Percentiles rank a stretch among this genome's conserved stretches.
Conservation (phyloP, 306 rosid species). For the Malus fusca region DNA sequence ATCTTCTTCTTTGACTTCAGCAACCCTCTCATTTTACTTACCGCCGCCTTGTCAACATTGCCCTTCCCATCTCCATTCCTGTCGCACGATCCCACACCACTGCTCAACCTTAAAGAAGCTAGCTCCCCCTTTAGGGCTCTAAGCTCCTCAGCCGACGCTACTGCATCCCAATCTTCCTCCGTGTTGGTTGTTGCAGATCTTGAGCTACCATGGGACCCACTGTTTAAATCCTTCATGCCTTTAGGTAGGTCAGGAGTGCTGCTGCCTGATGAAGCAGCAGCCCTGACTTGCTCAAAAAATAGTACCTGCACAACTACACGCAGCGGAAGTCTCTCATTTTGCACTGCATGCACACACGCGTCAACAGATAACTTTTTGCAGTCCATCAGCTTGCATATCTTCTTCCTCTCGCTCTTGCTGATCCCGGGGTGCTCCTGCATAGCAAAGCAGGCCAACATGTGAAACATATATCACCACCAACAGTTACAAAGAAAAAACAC, state of each 20-base stretch:
- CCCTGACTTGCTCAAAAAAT: conserved; percentile 85
- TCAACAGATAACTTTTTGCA: conserved; percentile 81
- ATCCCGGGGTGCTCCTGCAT: conserved; percentile 80
- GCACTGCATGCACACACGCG: conserved; percentile 89
- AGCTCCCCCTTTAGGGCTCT: conserved; percentile 79
- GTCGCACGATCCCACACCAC: conserved; percentile 35
- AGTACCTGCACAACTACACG: conserved; percentile 93
- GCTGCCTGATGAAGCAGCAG: conserved; percentile 68
- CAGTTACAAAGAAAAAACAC: not conserved
- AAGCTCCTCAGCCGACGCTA: conserved; percentile 75
- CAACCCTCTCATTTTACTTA: conserved; percentile 70
- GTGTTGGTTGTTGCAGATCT: conserved; percentile 78
- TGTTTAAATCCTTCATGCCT: conserved; percentile 60
- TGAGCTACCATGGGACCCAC: conserved; percentile 73
- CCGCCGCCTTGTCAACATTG: conserved; percentile 58
- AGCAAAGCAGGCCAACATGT: not conserved
- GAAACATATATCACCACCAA: not conserved
- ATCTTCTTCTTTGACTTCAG: conserved; percentile 79
- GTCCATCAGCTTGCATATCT: conserved; percentile 92
- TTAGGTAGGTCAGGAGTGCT: conserved; percentile 88
- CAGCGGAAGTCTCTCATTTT: conserved; percentile 90
- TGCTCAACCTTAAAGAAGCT: conserved; percentile 68
- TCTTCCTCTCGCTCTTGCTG: conserved; percentile 77
- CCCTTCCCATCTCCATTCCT: conserved; percentile 50
- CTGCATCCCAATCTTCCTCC: conserved; percentile 68